Evolutionary conservation across 495 filamentous ascomycete species (phyloP), one percentile per base, ranked within the genome.

Genomic region (Penicillium argentinense): DNA sequence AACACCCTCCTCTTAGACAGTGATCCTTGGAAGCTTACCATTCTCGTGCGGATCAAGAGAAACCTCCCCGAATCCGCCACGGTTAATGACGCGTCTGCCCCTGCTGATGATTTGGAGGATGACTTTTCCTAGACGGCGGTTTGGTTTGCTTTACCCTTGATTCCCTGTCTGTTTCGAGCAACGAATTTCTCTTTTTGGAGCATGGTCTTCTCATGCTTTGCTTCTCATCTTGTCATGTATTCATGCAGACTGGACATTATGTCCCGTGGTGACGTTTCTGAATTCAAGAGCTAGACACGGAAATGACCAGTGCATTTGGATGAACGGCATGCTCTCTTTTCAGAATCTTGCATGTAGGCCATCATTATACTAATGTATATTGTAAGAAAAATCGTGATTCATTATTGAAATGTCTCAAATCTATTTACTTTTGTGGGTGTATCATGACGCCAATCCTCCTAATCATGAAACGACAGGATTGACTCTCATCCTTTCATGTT

Each of bases 71-170:
- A 33, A 13, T 36, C 33, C 11, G 33, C 14, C 33, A 8, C 14
- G 9, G 33, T 21, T 21, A 6, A 16, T 36, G 33, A 18, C 9
- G 33, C 17, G 3, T 7, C 16, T 19, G 32, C 5, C 21, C 9
- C 17, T 3, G 33, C 58, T 57, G 86, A 89, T 71, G 80, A 82
- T 60, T 76, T 82, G 47, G 83, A 76, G 4, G 89, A 92, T 47
- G 85, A 88, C 62, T 88, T 87, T 49, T 85, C 85, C 46, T 88
- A 68, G 57, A 62, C 28, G 23, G 14, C 42, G 39, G 33, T 46
- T 54, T 44, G 16, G n/a, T 60, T 48, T 49, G n/a, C 33, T 53
- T 52, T 9, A 27, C 39, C 26, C 24, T 58, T 59, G 59, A 57
- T 63, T 60, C 59, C 59, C 59, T 54, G 59, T 57, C 46, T 39